These are phyloP conservation scores for Barbarea vulgaris DNA, from an alignment of 345 rosid species.

Conservation along the genomic window DNA sequence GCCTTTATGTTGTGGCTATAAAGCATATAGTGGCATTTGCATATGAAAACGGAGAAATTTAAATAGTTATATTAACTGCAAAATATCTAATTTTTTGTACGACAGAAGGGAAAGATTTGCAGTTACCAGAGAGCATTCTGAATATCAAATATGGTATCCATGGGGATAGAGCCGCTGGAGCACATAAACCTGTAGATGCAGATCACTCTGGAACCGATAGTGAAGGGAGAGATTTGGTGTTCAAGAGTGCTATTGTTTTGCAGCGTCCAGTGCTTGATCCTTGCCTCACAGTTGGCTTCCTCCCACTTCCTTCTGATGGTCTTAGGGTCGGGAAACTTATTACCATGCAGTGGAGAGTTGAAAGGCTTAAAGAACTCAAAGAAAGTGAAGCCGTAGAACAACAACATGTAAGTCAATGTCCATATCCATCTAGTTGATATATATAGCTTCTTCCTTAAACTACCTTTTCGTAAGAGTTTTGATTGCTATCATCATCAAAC, in stretches of 20 bases:
- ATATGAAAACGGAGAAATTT: neutral
- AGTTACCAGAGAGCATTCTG: conserved; percentile 62
- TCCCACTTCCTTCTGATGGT: conserved; percentile 76
- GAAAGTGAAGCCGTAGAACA: conserved; percentile 42
- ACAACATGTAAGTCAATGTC: conserved; percentile 51
- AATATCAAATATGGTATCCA: conserved; percentile 76
- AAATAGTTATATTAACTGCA: neutral
- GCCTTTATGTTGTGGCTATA: neutral
- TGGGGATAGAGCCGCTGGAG: conserved; percentile 79
- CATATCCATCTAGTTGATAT: conserved; percentile 5
- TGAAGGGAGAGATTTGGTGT: conserved; percentile 61
- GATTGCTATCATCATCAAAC: neutral
- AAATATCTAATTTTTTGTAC: conserved; percentile 32
- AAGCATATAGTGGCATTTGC: conserved; percentile 3
- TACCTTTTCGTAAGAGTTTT: neutral
- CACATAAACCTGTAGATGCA: conserved; percentile 71
- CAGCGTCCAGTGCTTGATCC: conserved; percentile 96
- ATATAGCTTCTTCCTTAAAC: neutral
- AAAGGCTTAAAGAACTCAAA: conserved; percentile 72
- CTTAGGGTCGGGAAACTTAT: conserved; percentile 91
- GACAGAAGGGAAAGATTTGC: conserved; percentile 52
- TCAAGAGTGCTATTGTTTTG: conserved; percentile 72
- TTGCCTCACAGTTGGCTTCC: conserved; percentile 87
- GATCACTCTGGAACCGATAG: conserved; percentile 45
- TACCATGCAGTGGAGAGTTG: conserved; percentile 86